These are phyloP conservation scores for Leccinum idahoense DNA, from an alignment of 1,284 basidiomycete genomes.

Conservation along the genomic window DNA sequence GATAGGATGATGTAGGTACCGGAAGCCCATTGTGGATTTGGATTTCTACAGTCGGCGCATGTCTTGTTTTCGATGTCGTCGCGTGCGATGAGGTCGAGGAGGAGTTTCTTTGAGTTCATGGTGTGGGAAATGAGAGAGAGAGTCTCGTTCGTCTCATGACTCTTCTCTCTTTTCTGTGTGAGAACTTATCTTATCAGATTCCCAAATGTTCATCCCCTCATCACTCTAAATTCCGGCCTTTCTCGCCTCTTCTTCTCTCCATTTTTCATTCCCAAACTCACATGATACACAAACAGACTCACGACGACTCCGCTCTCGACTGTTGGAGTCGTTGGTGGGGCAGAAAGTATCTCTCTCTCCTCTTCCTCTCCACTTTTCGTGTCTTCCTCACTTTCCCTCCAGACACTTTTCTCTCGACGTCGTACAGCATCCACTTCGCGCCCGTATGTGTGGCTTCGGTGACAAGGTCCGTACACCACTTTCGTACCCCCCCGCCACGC, in stretches of 20 bases:
- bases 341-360: conserved; percentile 43
- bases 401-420: conserved; percentile 81
- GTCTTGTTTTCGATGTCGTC: conserved; percentile 42
- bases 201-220: conserved; percentile 8
- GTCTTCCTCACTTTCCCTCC: conserved; percentile 8
- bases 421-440: conserved; percentile 81
- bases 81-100: conserved; percentile 39
- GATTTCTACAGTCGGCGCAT: conserved; percentile 79
- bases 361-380: background rate
- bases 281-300: conserved; percentile 58
- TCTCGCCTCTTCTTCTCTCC: background rate
- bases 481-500: conserved; percentile 1
- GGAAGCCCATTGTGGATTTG: conserved; percentile 68
- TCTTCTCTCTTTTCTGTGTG: background rate
- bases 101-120: conserved; percentile 51
- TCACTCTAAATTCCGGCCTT: conserved; percentile 14
- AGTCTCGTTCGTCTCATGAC: conserved; percentile 5
- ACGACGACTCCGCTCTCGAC: conserved; percentile 37
- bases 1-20: conserved; percentile 24
- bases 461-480: conserved; percentile 65
- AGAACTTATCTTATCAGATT: conserved; percentile 33
- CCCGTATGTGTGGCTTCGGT: conserved; percentile 91
- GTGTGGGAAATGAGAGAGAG: background rate
- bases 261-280: conserved; percentile 1
- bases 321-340: conserved; percentile 58